Conservation (phyloP, 345 rosid species). For the Litchi chinensis region DNA sequence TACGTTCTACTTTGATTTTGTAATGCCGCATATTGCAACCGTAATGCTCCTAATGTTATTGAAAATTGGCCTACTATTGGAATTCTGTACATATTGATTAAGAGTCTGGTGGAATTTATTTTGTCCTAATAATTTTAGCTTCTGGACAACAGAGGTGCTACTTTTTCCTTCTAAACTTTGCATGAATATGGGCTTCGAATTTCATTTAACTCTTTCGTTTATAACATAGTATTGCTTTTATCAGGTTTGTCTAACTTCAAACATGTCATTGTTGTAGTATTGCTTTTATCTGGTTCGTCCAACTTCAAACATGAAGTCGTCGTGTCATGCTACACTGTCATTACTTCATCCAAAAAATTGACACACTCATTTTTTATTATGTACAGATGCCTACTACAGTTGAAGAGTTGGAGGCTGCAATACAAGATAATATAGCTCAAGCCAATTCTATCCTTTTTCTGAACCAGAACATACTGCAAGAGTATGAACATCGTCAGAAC, state of each 20-base stretch:
- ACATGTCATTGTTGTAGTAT: not conserved
- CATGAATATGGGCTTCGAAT: not conserved
- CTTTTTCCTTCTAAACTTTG: not conserved
- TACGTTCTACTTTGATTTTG: not conserved
- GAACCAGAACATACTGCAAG: slow-evolving; percentile 77
- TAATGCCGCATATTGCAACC: not conserved
- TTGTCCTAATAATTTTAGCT: not conserved
- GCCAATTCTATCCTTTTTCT: slow-evolving; percentile 85
- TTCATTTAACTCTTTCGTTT: not conserved
- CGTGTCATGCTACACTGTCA: not conserved
- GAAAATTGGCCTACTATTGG: not conserved
- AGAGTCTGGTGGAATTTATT: not conserved
- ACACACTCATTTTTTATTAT: not conserved
- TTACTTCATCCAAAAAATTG: not conserved
- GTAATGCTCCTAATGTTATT: not conserved
- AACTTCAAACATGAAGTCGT: not conserved
- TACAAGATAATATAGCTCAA: slow-evolving; percentile 74
- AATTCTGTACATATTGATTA: not conserved
- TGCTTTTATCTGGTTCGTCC: not conserved
- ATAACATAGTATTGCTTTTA: not conserved
- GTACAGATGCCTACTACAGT: slow-evolving; percentile 73
- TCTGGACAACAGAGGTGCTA: not conserved
- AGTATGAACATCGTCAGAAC: slow-evolving; percentile 74
- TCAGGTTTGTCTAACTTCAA: too few species aligned
- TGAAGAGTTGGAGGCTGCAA: slow-evolving; percentile 91